Conservation (phyloP, 176 grass and related monocot species). For the Tuctoria greenei region DNA sequence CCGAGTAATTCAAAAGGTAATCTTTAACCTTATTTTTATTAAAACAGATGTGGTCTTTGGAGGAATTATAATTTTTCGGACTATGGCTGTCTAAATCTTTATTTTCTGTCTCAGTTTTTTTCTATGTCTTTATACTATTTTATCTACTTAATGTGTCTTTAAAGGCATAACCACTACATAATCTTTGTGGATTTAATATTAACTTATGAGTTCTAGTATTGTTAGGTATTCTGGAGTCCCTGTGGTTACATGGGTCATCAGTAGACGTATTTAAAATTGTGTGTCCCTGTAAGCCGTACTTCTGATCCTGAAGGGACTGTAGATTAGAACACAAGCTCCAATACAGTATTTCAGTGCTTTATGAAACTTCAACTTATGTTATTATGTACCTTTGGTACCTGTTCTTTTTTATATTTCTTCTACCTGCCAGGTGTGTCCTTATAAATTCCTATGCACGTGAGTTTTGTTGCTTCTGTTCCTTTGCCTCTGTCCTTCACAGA, state of each 20-base stretch:
- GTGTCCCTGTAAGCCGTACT: neutral
- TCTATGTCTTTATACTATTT: slow-evolving; percentile 15
- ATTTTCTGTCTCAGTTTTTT: slow-evolving; percentile 11
- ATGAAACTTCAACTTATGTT: neutral
- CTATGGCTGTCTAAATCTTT: neutral
- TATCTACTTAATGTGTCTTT: neutral
- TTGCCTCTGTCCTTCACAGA: neutral
- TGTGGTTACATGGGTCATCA: neutral
- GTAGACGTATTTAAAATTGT: neutral
- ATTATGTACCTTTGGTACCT: neutral
- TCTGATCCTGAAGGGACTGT: neutral
- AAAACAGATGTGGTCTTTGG: neutral
- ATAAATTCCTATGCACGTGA: neutral
- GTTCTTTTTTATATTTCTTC: neutral
- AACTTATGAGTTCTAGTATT: neutral
- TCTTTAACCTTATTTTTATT: slow-evolving; percentile 13
- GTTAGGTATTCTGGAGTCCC: neutral
- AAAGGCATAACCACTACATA: neutral
- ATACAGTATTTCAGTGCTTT: neutral
- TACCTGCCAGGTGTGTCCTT: neutral
- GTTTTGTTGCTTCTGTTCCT: neutral
- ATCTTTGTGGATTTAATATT: slow-evolving; percentile 6
- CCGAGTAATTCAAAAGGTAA: slow-evolving; percentile 97
- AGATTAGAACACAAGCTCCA: neutral
- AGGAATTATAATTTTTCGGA: neutral